Evolutionary conservation across 2,329 filamentous ascomycete species (phyloP).

Genomic region (Lachnellula hyalina): DNA sequence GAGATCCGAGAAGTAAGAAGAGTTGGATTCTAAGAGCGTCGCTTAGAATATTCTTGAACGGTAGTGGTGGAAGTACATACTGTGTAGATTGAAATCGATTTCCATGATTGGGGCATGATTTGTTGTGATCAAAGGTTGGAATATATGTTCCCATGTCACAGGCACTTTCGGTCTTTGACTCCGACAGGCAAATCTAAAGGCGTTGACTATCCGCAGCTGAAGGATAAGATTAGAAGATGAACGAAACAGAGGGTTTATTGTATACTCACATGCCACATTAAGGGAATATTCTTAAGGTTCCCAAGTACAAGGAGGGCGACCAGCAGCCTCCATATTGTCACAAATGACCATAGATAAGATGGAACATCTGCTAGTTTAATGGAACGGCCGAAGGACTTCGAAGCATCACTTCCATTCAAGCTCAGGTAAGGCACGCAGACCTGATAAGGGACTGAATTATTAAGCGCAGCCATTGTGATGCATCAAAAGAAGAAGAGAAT

Average conservation of each 20-base stretch:
- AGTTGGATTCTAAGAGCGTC: slow-evolving; percentile 49
- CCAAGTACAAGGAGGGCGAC: slow-evolving; percentile 38
- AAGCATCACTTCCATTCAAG: not conserved
- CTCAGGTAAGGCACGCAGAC: not conserved
- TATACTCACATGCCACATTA: slow-evolving; percentile 54
- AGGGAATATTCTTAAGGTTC: slow-evolving; percentile 55
- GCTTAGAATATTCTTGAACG: not conserved
- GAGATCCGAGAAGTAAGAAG: slow-evolving; percentile 65
- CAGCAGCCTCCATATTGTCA: slow-evolving; percentile 30
- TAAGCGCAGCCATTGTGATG: no score
- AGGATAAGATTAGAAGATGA: not conserved
- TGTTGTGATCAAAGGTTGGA: slow-evolving; percentile 56
- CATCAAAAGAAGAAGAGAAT: no score
- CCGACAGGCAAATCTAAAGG: slow-evolving; percentile 41
- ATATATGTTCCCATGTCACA: slow-evolving; percentile 49
- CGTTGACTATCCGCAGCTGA: slow-evolving; percentile 32
- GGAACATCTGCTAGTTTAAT: slow-evolving; percentile 2
- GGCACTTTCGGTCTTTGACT: slow-evolving; percentile 37
- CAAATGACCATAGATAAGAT: slow-evolving; percentile 22
- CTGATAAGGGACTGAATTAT: no score
- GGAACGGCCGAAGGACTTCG: not conserved
- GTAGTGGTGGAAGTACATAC: not conserved
- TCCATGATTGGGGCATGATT: slow-evolving; percentile 57
- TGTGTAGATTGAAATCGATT: slow-evolving; percentile 69
- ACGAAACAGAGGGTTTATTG: not conserved